phyloP scores from a whole-genome alignment of 2,329 filamentous ascomycete species.

The Bipolaris zeicola region DNA sequence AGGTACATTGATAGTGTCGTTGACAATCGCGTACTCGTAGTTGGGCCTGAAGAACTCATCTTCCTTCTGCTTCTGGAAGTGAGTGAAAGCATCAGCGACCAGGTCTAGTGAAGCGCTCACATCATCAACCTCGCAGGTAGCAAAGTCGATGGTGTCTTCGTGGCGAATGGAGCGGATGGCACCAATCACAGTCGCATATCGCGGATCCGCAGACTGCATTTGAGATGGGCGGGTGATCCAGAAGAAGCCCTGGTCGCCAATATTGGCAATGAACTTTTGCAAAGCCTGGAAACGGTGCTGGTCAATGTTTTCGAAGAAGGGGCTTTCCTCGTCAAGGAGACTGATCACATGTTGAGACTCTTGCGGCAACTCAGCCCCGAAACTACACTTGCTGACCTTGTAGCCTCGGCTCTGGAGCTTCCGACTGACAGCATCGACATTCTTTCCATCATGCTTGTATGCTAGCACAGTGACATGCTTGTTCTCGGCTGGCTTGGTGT shows the following conservation, averaged over 20 bases:
- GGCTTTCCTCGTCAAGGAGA: conserved; percentile 24
- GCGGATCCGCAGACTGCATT: conserved; percentile 33
- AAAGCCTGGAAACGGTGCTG: not conserved
- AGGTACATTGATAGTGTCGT: conserved; percentile 26
- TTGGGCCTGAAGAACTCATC: conserved; percentile 19
- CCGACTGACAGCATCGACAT: not conserved
- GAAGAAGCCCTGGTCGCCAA: conserved; percentile 16
- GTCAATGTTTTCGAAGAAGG: conserved; percentile 36
- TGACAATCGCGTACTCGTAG: conserved; percentile 34
- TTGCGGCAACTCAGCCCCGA: not conserved
- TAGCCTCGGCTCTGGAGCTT: not conserved
- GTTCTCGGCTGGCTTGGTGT: not conserved
- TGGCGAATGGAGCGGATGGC: conserved; percentile 34
- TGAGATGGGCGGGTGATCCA: conserved; percentile 38
- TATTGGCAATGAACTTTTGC: conserved; percentile 13
- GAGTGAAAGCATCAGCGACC: conserved; percentile 7
- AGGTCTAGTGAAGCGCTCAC: not conserved
- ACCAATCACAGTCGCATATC: conserved; percentile 36
- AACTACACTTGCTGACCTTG: not conserved
- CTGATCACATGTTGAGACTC: conserved; percentile 13
- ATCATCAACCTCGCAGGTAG: conserved; percentile 28
- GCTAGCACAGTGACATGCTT: not conserved
- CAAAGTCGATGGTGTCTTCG: conserved; percentile 36
- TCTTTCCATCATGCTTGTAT: not conserved
- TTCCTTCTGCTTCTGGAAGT: conserved; percentile 4